Percentiles rank a stretch among this genome's conserved stretches.
These are phyloP conservation scores for Colletotrichum theobromicola DNA, from an alignment of 2,329 filamentous ascomycete species.

Conservation along the genomic window DNA sequence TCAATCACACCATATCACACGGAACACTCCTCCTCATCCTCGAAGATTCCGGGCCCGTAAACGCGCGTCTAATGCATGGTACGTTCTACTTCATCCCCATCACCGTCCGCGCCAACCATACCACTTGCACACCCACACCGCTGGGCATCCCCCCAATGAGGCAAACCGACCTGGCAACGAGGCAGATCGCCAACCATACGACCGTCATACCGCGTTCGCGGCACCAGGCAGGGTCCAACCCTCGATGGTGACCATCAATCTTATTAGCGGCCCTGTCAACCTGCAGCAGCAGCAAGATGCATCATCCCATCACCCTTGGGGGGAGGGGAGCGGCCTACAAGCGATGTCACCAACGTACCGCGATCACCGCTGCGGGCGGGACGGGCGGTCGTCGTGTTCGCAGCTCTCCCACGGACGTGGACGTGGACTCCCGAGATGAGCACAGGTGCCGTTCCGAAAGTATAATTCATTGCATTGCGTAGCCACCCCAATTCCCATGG, in stretches of 20 bases:
- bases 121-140: neutral
- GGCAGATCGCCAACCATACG: neutral
- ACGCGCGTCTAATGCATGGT: no score
- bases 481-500: neutral
- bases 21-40: neutral
- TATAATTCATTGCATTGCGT: neutral
- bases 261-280: neutral
- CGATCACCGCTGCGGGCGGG: neutral
- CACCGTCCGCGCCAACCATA: neutral
- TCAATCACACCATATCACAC: neutral
- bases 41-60: neutral
- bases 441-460: neutral
- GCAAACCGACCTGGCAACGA: neutral
- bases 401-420: neutral
- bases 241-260: neutral
- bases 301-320: neutral
- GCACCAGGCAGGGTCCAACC: neutral
- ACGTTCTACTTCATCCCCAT: neutral
- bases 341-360: neutral
- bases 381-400: neutral
- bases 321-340: no score
- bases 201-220: neutral
- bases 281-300: neutral
- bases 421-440: neutral
- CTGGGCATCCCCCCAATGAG: neutral